Base-by-base conservation (phyloP, 345 rosid genomes). In the Murraya koenigii region DNA sequence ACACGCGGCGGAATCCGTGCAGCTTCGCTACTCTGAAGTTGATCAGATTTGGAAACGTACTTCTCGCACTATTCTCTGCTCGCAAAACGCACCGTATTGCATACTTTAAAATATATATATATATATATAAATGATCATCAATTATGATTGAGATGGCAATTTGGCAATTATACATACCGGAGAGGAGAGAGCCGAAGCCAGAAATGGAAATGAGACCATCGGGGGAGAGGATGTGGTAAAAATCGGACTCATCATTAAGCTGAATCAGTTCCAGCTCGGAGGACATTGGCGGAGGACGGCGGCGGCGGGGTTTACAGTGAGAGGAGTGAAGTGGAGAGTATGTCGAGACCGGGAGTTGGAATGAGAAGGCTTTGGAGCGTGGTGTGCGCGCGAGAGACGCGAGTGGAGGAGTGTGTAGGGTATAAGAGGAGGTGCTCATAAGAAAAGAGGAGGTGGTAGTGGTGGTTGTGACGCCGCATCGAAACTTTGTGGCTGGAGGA, bases 151-250 rank as follows among this genome's bases (percentile, higher is more conserved):
- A 36, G 28, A 73, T 14, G 54, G 56, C 56, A 14, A 26, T 64
- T 44, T 4, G 44, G 26, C 20, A 28, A 62, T 15, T 74, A n/a
- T 61, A 75, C 85, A 58, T 44, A 87, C 98, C 92, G 25, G 99
- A 95, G 81, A 95, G 98, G 61, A 95, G 97, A 77, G 98, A 95
- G 59, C 98, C 97, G 86, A 95, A 95, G 81, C 99, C 99, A 80
- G 94, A 82, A 71, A 95, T 87, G 71, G 99, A 93, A 81, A 95
- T 90, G 77, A 76, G 88, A 54, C 91, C 94, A n/a, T 81, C 80
- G 66, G 94, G 83, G 3, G 93, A 84, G 71, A 89, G 69, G 36
- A 91, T 33, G 64, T 80, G 85, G 59, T 78, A 82, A 74, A 93
- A 93, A 81, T 95, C 95, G 65, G 93, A 83, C 66, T 81, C 88